Percentiles rank a stretch among this genome's conserved stretches.
Conservation (phyloP, 2,329 filamentous ascomycete species). For the Ceratocystis lukuohia region DNA sequence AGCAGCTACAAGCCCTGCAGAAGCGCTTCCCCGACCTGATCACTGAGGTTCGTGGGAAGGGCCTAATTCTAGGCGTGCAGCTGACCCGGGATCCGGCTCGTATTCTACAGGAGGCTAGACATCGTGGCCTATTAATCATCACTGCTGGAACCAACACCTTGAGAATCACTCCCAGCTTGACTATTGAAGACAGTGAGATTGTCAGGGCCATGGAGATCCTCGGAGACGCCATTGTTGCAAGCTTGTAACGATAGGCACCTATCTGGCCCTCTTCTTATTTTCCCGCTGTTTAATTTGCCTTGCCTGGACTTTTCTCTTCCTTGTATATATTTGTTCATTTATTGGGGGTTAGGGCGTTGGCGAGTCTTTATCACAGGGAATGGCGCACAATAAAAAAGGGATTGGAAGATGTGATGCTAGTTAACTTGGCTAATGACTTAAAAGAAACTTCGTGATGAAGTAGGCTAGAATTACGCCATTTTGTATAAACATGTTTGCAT, state of each 20-base stretch:
- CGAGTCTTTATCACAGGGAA: not conserved
- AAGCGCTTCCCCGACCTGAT: slow-evolving; percentile 52
- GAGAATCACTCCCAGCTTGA: slow-evolving; percentile 78
- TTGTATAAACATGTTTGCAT: not conserved
- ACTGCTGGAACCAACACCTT: slow-evolving; percentile 87
- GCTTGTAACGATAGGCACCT: slow-evolving; percentile 24
- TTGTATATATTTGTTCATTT: slow-evolving; percentile 10
- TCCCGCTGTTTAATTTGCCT: slow-evolving; percentile 1
- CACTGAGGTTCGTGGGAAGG: slow-evolving; percentile 66
- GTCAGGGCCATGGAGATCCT: slow-evolving; percentile 62
- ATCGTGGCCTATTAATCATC: slow-evolving; percentile 78
- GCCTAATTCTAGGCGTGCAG: slow-evolving; percentile 78
- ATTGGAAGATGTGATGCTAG: not conserved
- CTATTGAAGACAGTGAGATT: slow-evolving; percentile 70
- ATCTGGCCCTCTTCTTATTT: not conserved
- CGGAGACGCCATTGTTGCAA: slow-evolving; percentile 47
- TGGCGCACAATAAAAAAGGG: not conserved
- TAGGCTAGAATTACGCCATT: not conserved
- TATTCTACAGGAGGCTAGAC: slow-evolving; percentile 72
- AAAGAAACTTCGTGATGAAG: not conserved
- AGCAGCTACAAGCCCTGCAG: slow-evolving; percentile 36
- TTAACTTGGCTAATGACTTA: not conserved
- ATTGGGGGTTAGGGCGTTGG: slow-evolving; percentile 1
- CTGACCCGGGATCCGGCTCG: slow-evolving; percentile 56
- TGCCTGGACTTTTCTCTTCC: not conserved